Conservation (phyloP, 495 filamentous ascomycete genomes). For the Tuber brumale region DNA sequence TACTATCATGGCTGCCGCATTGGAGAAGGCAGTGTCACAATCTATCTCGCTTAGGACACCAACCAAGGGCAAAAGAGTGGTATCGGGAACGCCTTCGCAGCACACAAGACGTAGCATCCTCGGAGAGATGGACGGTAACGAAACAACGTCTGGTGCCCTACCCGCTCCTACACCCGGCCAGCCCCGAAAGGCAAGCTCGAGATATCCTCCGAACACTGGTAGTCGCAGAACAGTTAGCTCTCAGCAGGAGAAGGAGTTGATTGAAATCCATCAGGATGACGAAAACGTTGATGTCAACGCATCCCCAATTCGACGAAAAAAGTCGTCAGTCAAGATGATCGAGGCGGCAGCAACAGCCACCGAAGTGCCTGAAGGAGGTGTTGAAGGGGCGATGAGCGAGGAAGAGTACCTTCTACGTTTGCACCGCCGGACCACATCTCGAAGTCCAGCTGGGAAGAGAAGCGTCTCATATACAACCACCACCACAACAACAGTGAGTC, state of each 20-base stretch:
- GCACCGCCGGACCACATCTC: conserved; percentile 35
- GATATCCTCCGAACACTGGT: conserved; percentile 33
- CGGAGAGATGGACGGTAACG: conserved; percentile 81
- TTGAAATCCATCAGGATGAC: conserved; percentile 28
- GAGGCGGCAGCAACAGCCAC: conserved; percentile 16
- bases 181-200: conserved; percentile 70
- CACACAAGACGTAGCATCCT: conserved; percentile 74
- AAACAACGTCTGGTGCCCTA: conserved; percentile 60
- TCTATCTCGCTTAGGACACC: conserved; percentile 69
- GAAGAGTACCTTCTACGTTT: conserved; percentile 40
- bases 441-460: conserved; percentile 36
- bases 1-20: conserved; percentile 56
- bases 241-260: conserved; percentile 18
- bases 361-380: conserved; percentile 1
- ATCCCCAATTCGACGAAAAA: conserved; percentile 33
- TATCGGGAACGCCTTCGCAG: conserved; percentile 64
- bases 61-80: conserved; percentile 55
- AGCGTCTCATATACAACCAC: conserved; percentile 56
- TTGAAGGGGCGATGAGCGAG: conserved; percentile 34
- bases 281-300: conserved; percentile 29
- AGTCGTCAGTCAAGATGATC: conserved; percentile 31
- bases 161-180: conserved; percentile 95
- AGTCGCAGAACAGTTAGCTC: conserved; percentile 19
- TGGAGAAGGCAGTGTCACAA: conserved; percentile 44
- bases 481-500: conserved; percentile 56